Evolutionary conservation across 192 early-diverging fungal genomes (phyloP), one percentile per base, ranked within the genome.

Genomic region (Coemansia reversa): DNA sequence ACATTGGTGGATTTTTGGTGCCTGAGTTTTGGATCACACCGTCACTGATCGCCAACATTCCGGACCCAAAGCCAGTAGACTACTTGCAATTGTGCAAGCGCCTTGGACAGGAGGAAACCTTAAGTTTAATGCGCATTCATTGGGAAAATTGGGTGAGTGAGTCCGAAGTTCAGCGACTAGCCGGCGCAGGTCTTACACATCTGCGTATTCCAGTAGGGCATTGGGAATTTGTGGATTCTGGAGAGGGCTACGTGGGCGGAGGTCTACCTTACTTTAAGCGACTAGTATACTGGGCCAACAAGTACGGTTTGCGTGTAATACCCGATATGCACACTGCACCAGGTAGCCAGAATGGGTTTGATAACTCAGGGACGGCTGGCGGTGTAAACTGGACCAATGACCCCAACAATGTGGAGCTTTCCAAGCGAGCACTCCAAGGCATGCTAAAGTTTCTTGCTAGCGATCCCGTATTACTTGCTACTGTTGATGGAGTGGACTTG

Each of bases 21-120:
- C 83, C 84, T 47, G 86, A 87, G 62, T 81, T 74, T 33, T 87
- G 86, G 86, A 86, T 87, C 57, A 83, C 82, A 33, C 82, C 82
- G 6, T 79, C 70, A 30, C 50, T 83, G 7, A 64, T 80, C 11
- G 55, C 67, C 4, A 48, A 65, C 8, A 79, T 85, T 42, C 60
- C 82, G 4, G 62, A 81, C 5, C 87, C 70, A 24, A 75, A 80
- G 52, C 77, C 79, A 27, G 71, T 28, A 67, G 73, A 79, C 56
- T 81, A 79, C 24, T 23, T 75, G 45, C 68, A 80, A 51, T 79
- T 87, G 1, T 83, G 77, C 60, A 64, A 79, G 8, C 58, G 75
- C n/a, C 76, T 84, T 19, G 74, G 76, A 0, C 57, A 78, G 7
- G 82, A 83, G 4, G 74, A 65, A 48, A 76, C 70, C 7, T 48